phyloP scores from a whole-genome alignment of 2,329 filamentous ascomycete species.

The Anisogramma anomala region DNA sequence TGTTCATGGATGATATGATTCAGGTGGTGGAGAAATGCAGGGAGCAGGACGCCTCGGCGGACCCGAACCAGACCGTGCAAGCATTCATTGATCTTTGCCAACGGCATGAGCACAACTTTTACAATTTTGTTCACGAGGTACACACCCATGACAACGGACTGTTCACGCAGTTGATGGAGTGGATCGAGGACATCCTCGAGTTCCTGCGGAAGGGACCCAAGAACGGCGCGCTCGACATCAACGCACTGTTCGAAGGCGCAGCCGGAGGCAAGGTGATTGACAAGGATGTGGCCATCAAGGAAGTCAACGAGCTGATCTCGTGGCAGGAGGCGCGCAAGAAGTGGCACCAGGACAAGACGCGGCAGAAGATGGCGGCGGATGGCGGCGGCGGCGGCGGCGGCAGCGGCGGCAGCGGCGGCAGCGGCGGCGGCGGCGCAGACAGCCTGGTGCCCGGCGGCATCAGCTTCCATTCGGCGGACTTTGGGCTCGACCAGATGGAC shows the following conservation, averaged over 20 bases:
- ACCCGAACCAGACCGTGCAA: slow-evolving; percentile 96
- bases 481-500: slow-evolving; percentile 79
- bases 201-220: slow-evolving; percentile 80
- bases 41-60: slow-evolving; percentile 74
- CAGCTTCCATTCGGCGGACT: slow-evolving; percentile 69
- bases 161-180: slow-evolving; percentile 91
- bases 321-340: slow-evolving; percentile 96
- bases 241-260: slow-evolving; percentile 77
- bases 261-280: slow-evolving; percentile 57
- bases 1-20: slow-evolving; percentile 89
- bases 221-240: slow-evolving; percentile 85
- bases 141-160: slow-evolving; percentile 94
- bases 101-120: slow-evolving; percentile 91
- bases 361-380: slow-evolving; percentile 97
- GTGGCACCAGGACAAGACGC: slow-evolving; percentile 95
- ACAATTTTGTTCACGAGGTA: slow-evolving; percentile 98
- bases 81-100: slow-evolving; percentile 95
- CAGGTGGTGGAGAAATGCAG: slow-evolving; percentile 55
- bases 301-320: slow-evolving; percentile 75
- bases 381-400: slow-evolving; percentile 40
- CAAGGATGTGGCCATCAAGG: slow-evolving; percentile 57
- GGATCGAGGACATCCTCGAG: slow-evolving; percentile 90
- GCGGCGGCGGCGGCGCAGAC: slow-evolving; percentile 40
- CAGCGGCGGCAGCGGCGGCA: slow-evolving; percentile 41
- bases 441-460: slow-evolving; percentile 42